Percentiles rank a stretch among this genome's conserved stretches.
phyloP scores from a whole-genome alignment of 371 early-diverging fungal species.

The Rhizopus delemar region DNA sequence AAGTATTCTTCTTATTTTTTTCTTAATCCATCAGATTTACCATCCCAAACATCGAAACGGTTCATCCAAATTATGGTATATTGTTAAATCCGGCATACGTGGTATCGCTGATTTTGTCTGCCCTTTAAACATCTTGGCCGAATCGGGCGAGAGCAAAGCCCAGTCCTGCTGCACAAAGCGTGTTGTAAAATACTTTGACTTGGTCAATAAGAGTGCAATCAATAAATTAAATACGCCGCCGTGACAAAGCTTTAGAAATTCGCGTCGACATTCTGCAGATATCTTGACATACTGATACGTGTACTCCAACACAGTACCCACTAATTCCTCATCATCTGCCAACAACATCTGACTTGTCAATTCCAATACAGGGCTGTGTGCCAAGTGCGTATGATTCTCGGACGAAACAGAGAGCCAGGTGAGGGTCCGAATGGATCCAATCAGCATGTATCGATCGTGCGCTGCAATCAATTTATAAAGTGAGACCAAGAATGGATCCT shows the following conservation, averaged over 20 bases:
- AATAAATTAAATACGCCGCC: constrained; percentile 51
- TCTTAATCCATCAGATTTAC: constrained; percentile 17
- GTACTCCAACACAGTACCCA: constrained; percentile 68
- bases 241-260: constrained; percentile 39
- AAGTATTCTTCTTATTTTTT: not conserved
- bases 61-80: constrained; percentile 44
- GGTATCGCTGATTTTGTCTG: constrained; percentile 1
- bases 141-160: constrained; percentile 4
- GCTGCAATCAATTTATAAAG: constrained; percentile 48
- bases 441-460: constrained; percentile 64
- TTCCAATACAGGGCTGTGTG: constrained; percentile 13
- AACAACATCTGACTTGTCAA: constrained; percentile 53
- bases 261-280: constrained; percentile 45
- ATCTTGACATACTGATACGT: constrained; percentile 68
- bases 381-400: constrained; percentile 7
- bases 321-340: constrained; percentile 70
- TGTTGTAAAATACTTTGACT: constrained; percentile 40
- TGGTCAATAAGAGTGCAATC: constrained; percentile 47
- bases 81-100: constrained; percentile 39
- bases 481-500: constrained; percentile 37
- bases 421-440: constrained; percentile 65
- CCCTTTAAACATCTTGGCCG: not conserved
- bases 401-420: constrained; percentile 51
- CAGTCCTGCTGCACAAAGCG: constrained; percentile 31
- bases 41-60: constrained; percentile 54